Percentiles rank a stretch among this genome's conserved stretches.
Conservation (phyloP, 495 filamentous ascomycete species). For the Aspergillus bridgeri region DNA sequence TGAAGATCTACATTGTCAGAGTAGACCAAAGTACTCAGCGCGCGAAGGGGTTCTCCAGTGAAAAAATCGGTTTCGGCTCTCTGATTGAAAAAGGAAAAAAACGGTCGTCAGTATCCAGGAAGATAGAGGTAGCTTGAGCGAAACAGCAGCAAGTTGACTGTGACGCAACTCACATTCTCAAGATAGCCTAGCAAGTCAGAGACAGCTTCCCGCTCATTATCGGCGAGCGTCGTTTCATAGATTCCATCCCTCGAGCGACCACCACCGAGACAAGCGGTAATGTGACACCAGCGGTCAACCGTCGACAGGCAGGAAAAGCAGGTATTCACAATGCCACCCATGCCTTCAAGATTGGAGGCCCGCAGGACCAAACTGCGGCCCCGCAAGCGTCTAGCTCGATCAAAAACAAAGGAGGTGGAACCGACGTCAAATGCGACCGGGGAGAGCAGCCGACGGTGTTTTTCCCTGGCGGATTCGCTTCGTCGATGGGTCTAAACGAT, state of each 20-base stretch:
- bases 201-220: conserved; percentile 95
- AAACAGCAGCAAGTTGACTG: conserved; percentile 6
- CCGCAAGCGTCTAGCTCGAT: conserved; percentile 20
- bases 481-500: neutral
- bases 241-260: conserved; percentile 87
- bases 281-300: conserved; percentile 48
- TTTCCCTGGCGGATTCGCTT: neutral
- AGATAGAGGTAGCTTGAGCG: neutral
- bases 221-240: conserved; percentile 92
- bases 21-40: conserved; percentile 91
- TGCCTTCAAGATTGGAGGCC: conserved; percentile 30
- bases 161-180: conserved; percentile 70
- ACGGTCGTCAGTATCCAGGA: neutral
- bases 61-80: conserved; percentile 97
- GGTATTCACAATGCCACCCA: conserved; percentile 42
- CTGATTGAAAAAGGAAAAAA: conserved; percentile 45
- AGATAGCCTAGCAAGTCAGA: conserved; percentile 92
- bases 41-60: conserved; percentile 90
- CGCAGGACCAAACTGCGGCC: conserved; percentile 30
- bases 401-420: conserved; percentile 16
- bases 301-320: conserved; percentile 45
- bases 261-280: conserved; percentile 49
- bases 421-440: conserved; percentile 6
- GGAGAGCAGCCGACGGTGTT: conserved; percentile 4
- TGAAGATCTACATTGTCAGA: conserved; percentile 99